These are phyloP conservation scores for Maudiozyma bulderi DNA, from an alignment of 805 yeast genomes.

Conservation along the genomic window DNA sequence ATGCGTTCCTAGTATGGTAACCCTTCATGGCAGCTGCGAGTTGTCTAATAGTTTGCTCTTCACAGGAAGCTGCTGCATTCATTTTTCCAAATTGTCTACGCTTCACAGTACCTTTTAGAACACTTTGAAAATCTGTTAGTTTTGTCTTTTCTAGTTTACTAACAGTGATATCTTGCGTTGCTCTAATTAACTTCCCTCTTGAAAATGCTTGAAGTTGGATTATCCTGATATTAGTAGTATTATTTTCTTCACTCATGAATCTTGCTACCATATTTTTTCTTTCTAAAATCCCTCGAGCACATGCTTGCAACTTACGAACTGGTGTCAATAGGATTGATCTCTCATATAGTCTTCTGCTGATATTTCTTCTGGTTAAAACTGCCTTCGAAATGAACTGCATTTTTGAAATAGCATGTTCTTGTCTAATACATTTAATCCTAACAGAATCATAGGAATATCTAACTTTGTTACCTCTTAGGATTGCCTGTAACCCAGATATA, in stretches of 20 bases:
- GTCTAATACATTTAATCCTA: slow-evolving; percentile 19
- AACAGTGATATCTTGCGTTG: neutral
- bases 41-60: neutral
- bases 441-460: slow-evolving; percentile 21
- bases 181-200: neutral
- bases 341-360: neutral
- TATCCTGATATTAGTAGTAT: too few relatives aligned
- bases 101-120: neutral
- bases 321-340: slow-evolving; percentile 7
- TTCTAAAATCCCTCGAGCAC: too few relatives aligned
- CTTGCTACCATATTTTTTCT: neutral
- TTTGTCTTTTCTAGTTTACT: neutral
- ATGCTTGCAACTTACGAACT: neutral
- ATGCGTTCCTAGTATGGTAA: slow-evolving; percentile 1
- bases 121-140: neutral
- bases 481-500: slow-evolving; percentile 40
- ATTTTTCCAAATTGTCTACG: neutral
- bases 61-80: slow-evolving; percentile 8
- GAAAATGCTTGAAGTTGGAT: neutral
- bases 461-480: slow-evolving; percentile 37
- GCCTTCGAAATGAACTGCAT: slow-evolving; percentile 37
- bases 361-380: slow-evolving; percentile 22
- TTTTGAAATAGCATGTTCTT: slow-evolving; percentile 17
- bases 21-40: slow-evolving; percentile 14
- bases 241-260: neutral